Conservation (phyloP, 2,329 filamentous ascomycete genomes). For the Rhinocladiella similis region DNA sequence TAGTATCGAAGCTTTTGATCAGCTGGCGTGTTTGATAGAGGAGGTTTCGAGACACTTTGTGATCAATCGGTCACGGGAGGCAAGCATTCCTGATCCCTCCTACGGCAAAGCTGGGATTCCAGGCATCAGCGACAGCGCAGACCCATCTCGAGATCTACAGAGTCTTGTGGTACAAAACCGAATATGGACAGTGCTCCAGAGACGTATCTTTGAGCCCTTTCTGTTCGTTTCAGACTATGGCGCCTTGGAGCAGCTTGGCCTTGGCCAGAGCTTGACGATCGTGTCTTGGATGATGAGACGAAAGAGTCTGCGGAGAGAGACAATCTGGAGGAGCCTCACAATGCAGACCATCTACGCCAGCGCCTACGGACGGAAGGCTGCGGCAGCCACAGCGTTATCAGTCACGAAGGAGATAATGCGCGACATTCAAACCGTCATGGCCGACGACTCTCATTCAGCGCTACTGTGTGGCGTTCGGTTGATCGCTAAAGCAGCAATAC, state of each 20-base stretch:
- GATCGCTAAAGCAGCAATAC: slow-evolving; percentile 59
- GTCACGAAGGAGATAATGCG: slow-evolving; percentile 59
- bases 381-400: slow-evolving; percentile 55
- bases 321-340: slow-evolving; percentile 60
- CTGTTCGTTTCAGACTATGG: slow-evolving; percentile 54
- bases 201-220: slow-evolving; percentile 59
- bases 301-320: slow-evolving; percentile 57
- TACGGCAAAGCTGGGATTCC: slow-evolving; percentile 1
- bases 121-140: slow-evolving; percentile 50
- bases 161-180: slow-evolving; percentile 56
- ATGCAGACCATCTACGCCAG: slow-evolving; percentile 59
- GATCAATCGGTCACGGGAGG: slow-evolving; percentile 30
- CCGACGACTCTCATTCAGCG: slow-evolving; percentile 51
- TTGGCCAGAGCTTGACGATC: slow-evolving; percentile 54
- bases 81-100: not conserved
- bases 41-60: slow-evolving; percentile 55
- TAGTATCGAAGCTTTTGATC: slow-evolving; percentile 54
- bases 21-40: slow-evolving; percentile 53
- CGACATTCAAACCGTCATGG: slow-evolving; percentile 55
- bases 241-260: slow-evolving; percentile 52
- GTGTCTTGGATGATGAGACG: slow-evolving; percentile 57
- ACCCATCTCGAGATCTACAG: slow-evolving; percentile 53
- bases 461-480: slow-evolving; percentile 52
- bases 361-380: slow-evolving; percentile 56
- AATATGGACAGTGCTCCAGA: slow-evolving; percentile 57